These are phyloP conservation scores for Canariomyces notabilis DNA, from an alignment of 2,329 filamentous ascomycete species.

Conservation along the genomic window DNA sequence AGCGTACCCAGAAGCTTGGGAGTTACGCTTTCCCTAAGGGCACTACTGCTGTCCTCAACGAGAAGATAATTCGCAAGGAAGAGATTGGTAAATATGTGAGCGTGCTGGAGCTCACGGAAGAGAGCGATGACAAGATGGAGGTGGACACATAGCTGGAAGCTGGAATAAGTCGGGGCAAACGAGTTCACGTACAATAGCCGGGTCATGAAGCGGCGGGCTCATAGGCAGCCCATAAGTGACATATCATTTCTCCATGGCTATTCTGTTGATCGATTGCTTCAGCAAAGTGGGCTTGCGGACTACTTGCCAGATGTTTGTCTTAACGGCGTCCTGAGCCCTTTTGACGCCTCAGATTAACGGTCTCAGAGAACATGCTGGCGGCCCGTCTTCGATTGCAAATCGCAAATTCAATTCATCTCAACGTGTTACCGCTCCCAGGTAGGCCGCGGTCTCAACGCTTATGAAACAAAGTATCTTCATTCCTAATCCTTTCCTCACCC, in stretches of 20 bases:
- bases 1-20: slow-evolving; percentile 83
- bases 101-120: slow-evolving; percentile 73
- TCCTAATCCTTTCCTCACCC: background rate
- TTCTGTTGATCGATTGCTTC: too few species aligned
- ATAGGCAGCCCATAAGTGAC: background rate
- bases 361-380: too few species aligned
- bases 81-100: slow-evolving; percentile 93
- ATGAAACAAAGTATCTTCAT: background rate
- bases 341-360: too few species aligned
- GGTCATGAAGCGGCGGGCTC: slow-evolving; percentile 5
- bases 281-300: too few species aligned
- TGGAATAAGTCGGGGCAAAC: background rate
- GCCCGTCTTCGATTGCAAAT: too few species aligned
- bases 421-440: too few species aligned
- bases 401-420: too few species aligned
- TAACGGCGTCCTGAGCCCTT: too few species aligned
- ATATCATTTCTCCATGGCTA: background rate
- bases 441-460: too few species aligned
- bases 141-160: slow-evolving; percentile 48
- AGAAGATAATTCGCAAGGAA: slow-evolving; percentile 92
- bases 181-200: slow-evolving; percentile 6
- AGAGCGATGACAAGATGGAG: slow-evolving; percentile 64
- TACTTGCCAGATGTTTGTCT: too few species aligned
- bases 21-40: slow-evolving; percentile 87
- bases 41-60: slow-evolving; percentile 92